A percentile compares a stretch with the other conserved stretches of the same genome.
Evolutionary conservation across 2,329 filamentous ascomycete species (phyloP).

Genomic region (Ambrosiella cleistominuta): DNA sequence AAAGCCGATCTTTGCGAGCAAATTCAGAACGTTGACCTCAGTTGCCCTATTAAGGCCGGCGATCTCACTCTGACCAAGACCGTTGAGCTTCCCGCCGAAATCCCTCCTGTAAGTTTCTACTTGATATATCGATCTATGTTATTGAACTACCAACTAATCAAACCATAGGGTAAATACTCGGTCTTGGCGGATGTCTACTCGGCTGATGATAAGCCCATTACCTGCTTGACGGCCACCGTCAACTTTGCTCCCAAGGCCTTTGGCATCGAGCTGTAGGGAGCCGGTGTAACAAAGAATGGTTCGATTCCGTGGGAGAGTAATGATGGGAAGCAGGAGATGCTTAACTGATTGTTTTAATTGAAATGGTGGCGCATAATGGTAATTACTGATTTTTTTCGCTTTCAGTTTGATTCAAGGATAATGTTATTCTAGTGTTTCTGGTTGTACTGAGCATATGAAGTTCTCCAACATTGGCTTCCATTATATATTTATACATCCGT

Average conservation of each 20-base stretch:
- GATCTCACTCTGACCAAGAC: constrained; percentile 56
- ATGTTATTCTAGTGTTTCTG: too few species aligned
- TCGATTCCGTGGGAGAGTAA: background rate
- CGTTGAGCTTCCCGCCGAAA: constrained; percentile 69
- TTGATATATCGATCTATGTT: background rate
- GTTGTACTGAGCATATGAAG: too few species aligned
- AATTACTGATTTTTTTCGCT: too few species aligned
- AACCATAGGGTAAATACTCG: constrained; percentile 64
- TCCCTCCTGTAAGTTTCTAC: constrained; percentile 57
- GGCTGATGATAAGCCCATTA: constrained; percentile 55
- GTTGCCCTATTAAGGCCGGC: constrained; percentile 77
- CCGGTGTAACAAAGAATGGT: background rate
- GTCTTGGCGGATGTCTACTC: constrained; percentile 76
- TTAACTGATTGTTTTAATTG: background rate
- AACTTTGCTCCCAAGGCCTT: constrained; percentile 33
- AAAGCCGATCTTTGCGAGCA: constrained; percentile 77
- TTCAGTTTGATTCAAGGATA: too few species aligned
- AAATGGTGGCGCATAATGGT: background rate
- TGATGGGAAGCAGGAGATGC: background rate
- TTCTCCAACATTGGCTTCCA: too few species aligned
- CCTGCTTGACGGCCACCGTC: constrained; percentile 66
- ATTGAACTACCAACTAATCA: background rate
- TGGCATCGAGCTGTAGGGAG: constrained; percentile 24
- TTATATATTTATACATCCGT: too few species aligned
- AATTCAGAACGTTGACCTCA: constrained; percentile 68